Evolutionary conservation across 768 basidiomycete genomes (phyloP).

Genomic region (Phaeotremella skinneri): DNA sequence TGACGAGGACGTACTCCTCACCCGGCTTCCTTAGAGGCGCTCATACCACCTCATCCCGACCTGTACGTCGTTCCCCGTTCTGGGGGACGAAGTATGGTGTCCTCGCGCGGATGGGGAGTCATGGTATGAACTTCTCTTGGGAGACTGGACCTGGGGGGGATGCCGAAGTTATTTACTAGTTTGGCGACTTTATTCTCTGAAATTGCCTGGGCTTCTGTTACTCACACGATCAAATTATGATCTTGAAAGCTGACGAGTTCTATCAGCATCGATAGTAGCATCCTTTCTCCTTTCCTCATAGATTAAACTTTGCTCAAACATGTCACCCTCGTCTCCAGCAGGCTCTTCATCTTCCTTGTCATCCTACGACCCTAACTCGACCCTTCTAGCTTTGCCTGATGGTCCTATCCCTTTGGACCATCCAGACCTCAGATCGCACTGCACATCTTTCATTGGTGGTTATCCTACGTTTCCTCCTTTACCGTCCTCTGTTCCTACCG

Average conservation of each 20-base stretch:
- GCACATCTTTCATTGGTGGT: conserved; percentile 43
- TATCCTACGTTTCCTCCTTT: conserved; percentile 47
- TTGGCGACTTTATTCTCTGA: conserved; percentile 49
- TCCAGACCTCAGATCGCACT: conserved; percentile 33
- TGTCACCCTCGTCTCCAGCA: conserved; percentile 40
- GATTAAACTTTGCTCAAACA: conserved; percentile 3
- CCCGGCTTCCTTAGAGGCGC: conserved; percentile 6
- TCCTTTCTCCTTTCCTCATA: background rate
- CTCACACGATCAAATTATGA: background rate
- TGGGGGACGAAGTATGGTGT: conserved; percentile 15
- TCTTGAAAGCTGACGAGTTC: background rate
- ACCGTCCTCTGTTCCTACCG: conserved; percentile 19
- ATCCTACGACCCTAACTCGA: conserved; percentile 34
- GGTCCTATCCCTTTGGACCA: conserved; percentile 33
- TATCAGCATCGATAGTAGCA: background rate
- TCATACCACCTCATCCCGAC: conserved; percentile 2
- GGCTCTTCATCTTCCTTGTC: conserved; percentile 34
- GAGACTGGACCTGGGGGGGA: conserved; percentile 10
- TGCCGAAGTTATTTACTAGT: conserved; percentile 43
- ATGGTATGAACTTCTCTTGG: conserved; percentile 4
- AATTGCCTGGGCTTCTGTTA: conserved; percentile 4
- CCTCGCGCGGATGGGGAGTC: conserved; percentile 21
- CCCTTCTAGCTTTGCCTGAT: conserved; percentile 46
- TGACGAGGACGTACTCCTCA: conserved; percentile 46
- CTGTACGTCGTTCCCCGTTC: conserved; percentile 21